Evolutionary conservation across 1,284 basidiomycete genomes (phyloP).

Genomic region (Papiliotrema flavescens): DNA sequence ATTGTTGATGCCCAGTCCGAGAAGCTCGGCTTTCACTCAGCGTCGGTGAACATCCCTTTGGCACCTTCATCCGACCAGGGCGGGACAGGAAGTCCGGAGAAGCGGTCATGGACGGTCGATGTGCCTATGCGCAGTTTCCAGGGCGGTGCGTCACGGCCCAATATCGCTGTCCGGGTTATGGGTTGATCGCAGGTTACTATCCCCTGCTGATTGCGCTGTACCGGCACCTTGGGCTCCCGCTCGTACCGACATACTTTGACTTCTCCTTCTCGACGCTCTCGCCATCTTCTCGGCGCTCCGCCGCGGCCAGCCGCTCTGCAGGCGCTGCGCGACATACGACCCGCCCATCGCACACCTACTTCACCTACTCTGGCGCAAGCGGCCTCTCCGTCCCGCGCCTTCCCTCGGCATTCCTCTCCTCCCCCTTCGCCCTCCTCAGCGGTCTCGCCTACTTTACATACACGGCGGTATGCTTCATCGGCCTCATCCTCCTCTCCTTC

Average conservation of each 20-base stretch:
- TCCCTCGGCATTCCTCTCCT: slow-evolving; percentile 23
- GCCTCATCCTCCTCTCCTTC: slow-evolving; percentile 56
- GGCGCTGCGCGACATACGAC: neutral
- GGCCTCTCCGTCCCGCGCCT: slow-evolving; percentile 54
- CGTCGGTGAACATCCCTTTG: slow-evolving; percentile 27
- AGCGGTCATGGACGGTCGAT: slow-evolving; percentile 56
- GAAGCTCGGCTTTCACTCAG: slow-evolving; percentile 39
- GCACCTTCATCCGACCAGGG: neutral
- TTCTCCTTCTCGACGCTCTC: slow-evolving; percentile 63
- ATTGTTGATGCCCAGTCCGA: slow-evolving; percentile 18
- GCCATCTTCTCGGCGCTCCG: slow-evolving; percentile 1
- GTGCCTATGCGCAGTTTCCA: slow-evolving; percentile 77
- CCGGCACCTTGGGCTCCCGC: slow-evolving; percentile 50
- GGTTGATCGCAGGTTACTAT: slow-evolving; percentile 59
- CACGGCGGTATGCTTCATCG: slow-evolving; percentile 55
- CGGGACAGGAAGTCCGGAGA: neutral
- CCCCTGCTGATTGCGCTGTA: slow-evolving; percentile 64
- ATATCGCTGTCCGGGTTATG: neutral
- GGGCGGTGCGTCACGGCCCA: slow-evolving; percentile 54
- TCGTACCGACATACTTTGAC: slow-evolving; percentile 56
- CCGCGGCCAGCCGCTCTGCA: slow-evolving; percentile 7
- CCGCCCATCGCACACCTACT: slow-evolving; percentile 46
- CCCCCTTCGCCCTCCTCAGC: slow-evolving; percentile 36
- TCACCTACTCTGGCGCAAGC: slow-evolving; percentile 64
- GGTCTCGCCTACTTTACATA: slow-evolving; percentile 50